Percentiles rank a stretch among this genome's conserved stretches.
Conservation (phyloP, 192 early-diverging fungal species). For the Linnemannia schmuckeri region DNA sequence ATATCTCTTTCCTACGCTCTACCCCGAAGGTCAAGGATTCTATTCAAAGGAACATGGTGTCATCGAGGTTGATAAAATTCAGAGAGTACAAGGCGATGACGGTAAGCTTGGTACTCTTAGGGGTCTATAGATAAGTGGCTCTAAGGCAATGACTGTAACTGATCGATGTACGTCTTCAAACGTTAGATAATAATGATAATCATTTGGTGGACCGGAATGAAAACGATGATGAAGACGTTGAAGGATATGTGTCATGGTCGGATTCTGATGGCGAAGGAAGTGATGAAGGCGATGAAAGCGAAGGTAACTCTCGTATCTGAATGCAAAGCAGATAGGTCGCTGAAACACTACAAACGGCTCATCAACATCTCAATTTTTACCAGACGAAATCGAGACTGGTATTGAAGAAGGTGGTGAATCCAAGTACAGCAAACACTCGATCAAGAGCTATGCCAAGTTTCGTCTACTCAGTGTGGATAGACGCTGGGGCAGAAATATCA, state of each 20-base stretch:
- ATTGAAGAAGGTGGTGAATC: not conserved
- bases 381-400: constrained; percentile 5
- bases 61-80: no score
- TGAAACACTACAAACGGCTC: not conserved
- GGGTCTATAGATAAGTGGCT: no score
- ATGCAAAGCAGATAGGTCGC: not conserved
- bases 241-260: not conserved
- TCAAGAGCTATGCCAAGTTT: constrained; percentile 29
- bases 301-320: constrained; percentile 14
- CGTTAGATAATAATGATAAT: not conserved
- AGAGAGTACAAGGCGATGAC: no score
- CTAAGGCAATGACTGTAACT: no score
- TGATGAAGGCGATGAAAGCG: not conserved
- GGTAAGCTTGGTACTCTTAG: no score
- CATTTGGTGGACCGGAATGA: not conserved
- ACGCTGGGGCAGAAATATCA: constrained; percentile 27
- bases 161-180: no score
- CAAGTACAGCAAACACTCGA: constrained; percentile 17
- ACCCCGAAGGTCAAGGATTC: no score
- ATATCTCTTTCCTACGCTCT: no score
- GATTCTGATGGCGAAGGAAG: constrained; percentile 20
- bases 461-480: constrained; percentile 19
- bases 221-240: not conserved
- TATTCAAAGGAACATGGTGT: no score
- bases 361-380: constrained; percentile 12